Conservation (phyloP, 495 filamentous ascomycete species). For the Podospora tetraspora region DNA sequence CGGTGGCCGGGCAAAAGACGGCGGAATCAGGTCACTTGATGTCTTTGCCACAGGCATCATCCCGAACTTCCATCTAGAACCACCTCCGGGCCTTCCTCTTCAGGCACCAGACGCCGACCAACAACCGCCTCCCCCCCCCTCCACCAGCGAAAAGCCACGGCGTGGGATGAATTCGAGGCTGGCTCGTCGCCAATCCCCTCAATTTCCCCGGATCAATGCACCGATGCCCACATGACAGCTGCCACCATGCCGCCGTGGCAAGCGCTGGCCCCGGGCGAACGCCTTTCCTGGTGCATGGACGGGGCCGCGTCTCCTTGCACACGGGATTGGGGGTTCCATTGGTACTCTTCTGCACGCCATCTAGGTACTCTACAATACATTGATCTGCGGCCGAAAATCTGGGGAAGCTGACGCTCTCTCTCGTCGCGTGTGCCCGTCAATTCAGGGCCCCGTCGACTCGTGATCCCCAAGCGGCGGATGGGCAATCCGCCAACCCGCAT, state of each 20-base stretch:
- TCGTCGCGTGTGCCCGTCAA: not conserved
- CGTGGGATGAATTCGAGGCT: not conserved
- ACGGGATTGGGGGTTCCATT: not conserved
- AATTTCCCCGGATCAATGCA: not conserved
- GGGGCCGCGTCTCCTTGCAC: not conserved
- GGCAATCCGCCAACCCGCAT: constrained; percentile 1
- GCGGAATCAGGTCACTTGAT: not conserved
- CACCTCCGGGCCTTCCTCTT: not conserved
- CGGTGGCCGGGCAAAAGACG: not conserved
- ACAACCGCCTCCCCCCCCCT: not conserved
- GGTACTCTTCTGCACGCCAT: not conserved
- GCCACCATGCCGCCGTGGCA: not conserved
- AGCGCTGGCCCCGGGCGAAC: not conserved
- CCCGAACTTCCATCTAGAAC: not conserved
- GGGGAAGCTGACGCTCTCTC: constrained; percentile 1
- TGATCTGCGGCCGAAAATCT: constrained; percentile 6
- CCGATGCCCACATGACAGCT: not conserved
- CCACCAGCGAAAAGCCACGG: not conserved
- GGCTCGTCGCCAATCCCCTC: not conserved
- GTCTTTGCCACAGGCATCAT: not conserved
- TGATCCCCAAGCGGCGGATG: constrained; percentile 1
- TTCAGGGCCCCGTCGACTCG: not conserved
- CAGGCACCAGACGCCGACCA: not conserved
- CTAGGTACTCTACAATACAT: not conserved
- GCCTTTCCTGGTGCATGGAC: not conserved